Evolutionary conservation across 2,329 filamentous ascomycete species (phyloP).

Genomic region (Calonectria ilicicola): DNA sequence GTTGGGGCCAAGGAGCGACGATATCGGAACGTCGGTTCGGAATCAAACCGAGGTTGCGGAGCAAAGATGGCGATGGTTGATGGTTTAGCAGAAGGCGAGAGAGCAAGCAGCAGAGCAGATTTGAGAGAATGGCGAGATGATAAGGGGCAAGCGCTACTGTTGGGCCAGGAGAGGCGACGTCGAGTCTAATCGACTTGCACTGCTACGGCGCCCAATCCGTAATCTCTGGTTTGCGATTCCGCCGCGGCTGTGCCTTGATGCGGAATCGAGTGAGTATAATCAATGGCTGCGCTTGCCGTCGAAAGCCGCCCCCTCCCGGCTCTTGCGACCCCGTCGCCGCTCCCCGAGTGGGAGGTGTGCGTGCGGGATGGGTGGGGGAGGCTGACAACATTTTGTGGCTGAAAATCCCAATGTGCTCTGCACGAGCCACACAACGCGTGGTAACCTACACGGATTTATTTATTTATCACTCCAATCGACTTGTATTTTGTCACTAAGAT

Average conservation of each 20-base stretch:
- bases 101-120: slow-evolving; percentile 2
- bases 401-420: background rate
- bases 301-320: slow-evolving; percentile 42
- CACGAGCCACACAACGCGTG: background rate
- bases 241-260: slow-evolving; percentile 25
- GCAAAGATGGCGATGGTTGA: slow-evolving; percentile 10
- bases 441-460: no score
- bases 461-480: no score
- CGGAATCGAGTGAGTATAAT: slow-evolving; percentile 25
- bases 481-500: no score
- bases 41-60: slow-evolving; percentile 15
- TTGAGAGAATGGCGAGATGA: background rate
- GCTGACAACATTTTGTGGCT: slow-evolving; percentile 28
- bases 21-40: slow-evolving; percentile 22
- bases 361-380: slow-evolving; percentile 37
- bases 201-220: background rate
- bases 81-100: background rate
- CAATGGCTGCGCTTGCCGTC: slow-evolving; percentile 27
- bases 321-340: slow-evolving; percentile 23
- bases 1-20: slow-evolving; percentile 22
- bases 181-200: slow-evolving; percentile 21
- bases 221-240: slow-evolving; percentile 2
- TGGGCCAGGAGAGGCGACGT: slow-evolving; percentile 3
- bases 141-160: slow-evolving; percentile 5
- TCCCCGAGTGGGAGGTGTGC: slow-evolving; percentile 20